Percentiles rank a stretch among this genome's conserved stretches.
Conservation (phyloP, 805 yeast genomes). For the Candida verbasci region DNA sequence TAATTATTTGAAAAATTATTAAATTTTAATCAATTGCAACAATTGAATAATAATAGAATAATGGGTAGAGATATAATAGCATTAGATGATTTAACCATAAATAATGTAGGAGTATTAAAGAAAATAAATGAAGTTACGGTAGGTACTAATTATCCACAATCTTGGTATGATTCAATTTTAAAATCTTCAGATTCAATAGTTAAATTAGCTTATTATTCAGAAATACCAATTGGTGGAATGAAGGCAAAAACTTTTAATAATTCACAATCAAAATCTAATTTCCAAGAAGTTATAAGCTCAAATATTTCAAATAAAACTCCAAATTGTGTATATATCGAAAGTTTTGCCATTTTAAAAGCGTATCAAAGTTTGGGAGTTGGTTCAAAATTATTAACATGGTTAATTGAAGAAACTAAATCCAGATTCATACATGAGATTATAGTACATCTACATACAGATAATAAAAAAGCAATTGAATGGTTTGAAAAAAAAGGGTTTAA, state of each 20-base stretch:
- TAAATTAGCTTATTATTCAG: conserved; percentile 63
- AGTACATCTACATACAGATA: conserved; percentile 49
- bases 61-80: conserved; percentile 41
- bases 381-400: conserved; percentile 47
- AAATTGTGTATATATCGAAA: conserved; percentile 57
- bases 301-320: conserved; percentile 32
- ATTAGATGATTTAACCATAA: conserved; percentile 54
- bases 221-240: conserved; percentile 76
- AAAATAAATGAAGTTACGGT: conserved; percentile 50
- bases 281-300: conserved; percentile 13
- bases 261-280: conserved; percentile 22
- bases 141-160: conserved; percentile 48
- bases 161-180: conserved; percentile 48
- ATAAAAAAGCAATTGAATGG: conserved; percentile 45
- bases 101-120: conserved; percentile 57
- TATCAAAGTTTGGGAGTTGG: conserved; percentile 67
- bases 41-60: too few relatives aligned
- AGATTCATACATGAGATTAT: conserved; percentile 50
- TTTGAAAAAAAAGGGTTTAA: conserved; percentile 48
- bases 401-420: conserved; percentile 52
- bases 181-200: conserved; percentile 44
- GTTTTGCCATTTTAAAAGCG: conserved; percentile 61
- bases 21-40: neutral
- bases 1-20: too few relatives aligned
- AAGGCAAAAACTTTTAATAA: conserved; percentile 51